Conservation (phyloP, 257 asterid genomes). For the Mitragyna speciosa region DNA sequence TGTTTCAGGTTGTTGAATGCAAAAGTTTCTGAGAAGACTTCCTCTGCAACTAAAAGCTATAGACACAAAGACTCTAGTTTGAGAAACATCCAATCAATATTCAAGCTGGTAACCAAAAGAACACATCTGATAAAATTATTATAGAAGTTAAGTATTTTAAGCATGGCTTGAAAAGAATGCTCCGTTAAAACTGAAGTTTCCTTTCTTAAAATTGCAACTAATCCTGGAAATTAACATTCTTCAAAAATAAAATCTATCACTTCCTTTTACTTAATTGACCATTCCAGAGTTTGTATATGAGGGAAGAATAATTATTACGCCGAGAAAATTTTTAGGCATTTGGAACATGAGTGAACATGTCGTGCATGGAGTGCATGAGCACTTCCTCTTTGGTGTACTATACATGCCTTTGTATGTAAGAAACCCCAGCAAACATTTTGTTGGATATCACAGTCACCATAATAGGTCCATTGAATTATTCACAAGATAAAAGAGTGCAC, state of each 20-base stretch:
- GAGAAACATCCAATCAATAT: not conserved
- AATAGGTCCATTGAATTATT: no score
- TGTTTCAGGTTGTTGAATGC: slow-evolving; percentile 11
- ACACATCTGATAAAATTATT: not conserved
- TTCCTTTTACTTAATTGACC: no score
- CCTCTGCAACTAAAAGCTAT: not conserved
- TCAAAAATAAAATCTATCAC: no score
- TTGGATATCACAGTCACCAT: no score
- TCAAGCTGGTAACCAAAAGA: not conserved
- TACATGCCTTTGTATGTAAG: not conserved
- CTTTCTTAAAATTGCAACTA: no score
- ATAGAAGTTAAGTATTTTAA: no score
- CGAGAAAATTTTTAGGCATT: not conserved
- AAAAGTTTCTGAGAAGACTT: not conserved
- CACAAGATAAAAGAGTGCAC: no score
- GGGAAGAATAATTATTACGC: not conserved
- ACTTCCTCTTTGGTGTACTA: not conserved
- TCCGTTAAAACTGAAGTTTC: no score
- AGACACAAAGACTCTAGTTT: not conserved
- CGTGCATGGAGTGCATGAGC: not conserved
- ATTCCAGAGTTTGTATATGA: no score
- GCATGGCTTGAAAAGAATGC: no score
- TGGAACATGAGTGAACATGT: not conserved
- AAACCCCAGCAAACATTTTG: not conserved
- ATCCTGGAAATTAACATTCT: no score